Evolutionary conservation across 495 filamentous ascomycete species (phyloP).

Genomic region (Emericellopsis terricola): DNA sequence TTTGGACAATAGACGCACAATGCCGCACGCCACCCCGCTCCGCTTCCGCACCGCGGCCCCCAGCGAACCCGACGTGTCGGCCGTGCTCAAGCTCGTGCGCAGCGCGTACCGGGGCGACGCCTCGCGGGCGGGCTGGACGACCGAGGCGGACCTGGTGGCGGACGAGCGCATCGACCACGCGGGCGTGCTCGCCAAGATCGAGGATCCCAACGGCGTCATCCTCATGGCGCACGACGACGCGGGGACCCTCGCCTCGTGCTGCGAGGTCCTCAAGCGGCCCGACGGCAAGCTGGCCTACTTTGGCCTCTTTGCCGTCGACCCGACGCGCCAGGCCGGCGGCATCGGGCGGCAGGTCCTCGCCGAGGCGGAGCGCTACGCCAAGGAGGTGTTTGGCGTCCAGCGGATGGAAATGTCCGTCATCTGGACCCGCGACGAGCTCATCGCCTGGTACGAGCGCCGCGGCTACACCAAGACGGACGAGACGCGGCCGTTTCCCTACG

Average conservation of each 20-base stretch:
- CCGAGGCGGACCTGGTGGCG: conserved; percentile 14
- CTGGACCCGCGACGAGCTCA: conserved; percentile 18
- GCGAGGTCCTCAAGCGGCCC: conserved; percentile 13
- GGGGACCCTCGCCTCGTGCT: conserved; percentile 14
- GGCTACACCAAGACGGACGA: conserved; percentile 24
- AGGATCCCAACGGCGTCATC: conserved; percentile 16
- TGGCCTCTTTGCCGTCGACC: conserved; percentile 23
- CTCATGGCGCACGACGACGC: conserved; percentile 12
- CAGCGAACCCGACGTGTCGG: not conserved
- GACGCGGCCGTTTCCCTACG: conserved; percentile 18
- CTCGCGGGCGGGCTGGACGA: conserved; percentile 20
- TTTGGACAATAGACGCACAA: not conserved
- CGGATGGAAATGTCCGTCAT: conserved; percentile 21
- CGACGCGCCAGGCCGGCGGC: conserved; percentile 16
- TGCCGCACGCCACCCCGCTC: conserved; percentile 6
- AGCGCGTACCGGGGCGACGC: conserved; percentile 24
- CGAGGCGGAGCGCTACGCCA: conserved; percentile 21
- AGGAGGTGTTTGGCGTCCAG: conserved; percentile 11
- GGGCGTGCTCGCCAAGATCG: conserved; percentile 19
- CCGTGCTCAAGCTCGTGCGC: conserved; percentile 12
- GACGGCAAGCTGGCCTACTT: conserved; percentile 13
- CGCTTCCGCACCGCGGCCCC: not conserved
- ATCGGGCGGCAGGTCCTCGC: conserved; percentile 20
- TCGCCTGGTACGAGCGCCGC: conserved; percentile 24
- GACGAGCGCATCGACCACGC: conserved; percentile 13